phyloP scores from a whole-genome alignment of 371 early-diverging fungal species.

The Choanephora cucurbitarum region DNA sequence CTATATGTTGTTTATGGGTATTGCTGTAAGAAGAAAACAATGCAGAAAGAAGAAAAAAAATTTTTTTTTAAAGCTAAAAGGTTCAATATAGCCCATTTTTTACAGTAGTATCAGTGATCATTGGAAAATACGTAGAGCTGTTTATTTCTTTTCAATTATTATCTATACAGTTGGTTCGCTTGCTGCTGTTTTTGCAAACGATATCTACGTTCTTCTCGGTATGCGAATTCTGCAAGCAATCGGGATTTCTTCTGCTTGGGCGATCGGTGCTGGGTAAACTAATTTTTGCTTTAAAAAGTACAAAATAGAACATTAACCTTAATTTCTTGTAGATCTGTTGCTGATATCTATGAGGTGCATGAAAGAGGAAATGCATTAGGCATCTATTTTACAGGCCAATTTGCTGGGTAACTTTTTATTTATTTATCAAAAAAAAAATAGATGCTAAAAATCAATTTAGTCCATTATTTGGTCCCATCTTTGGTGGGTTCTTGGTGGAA shows the following conservation, averaged over 20 bases:
- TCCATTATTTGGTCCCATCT: slow-evolving; percentile 33
- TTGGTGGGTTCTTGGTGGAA: slow-evolving; percentile 48
- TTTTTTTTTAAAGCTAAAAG: no score
- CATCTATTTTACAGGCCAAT: slow-evolving; percentile 57
- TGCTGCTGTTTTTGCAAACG: slow-evolving; percentile 64
- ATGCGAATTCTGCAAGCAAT: slow-evolving; percentile 75
- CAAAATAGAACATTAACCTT: no score
- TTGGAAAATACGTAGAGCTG: slow-evolving; percentile 64
- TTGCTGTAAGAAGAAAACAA: slow-evolving; percentile 39
- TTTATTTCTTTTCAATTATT: slow-evolving; percentile 63
- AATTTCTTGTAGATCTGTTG: slow-evolving; percentile 52
- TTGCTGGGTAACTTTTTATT: slow-evolving; percentile 45
- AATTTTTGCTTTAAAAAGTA: no score
- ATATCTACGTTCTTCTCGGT: slow-evolving; percentile 59
- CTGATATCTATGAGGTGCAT: slow-evolving; percentile 47
- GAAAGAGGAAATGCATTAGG: slow-evolving; percentile 51
- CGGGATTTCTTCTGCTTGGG: slow-evolving; percentile 76
- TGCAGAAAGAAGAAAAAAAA: slow-evolving; percentile 1
- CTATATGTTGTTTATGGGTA: slow-evolving; percentile 68
- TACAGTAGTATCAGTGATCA: slow-evolving; percentile 75
- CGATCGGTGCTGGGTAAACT: slow-evolving; percentile 69
- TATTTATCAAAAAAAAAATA: slow-evolving; percentile 27
- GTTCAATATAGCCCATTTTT: slow-evolving; percentile 53
- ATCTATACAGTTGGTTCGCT: slow-evolving; percentile 68
- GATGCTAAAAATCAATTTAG: slow-evolving; percentile 5